Evolutionary conservation across 768 basidiomycete genomes (phyloP).

Genomic region (Rhodotorula sphaerocarpa): DNA sequence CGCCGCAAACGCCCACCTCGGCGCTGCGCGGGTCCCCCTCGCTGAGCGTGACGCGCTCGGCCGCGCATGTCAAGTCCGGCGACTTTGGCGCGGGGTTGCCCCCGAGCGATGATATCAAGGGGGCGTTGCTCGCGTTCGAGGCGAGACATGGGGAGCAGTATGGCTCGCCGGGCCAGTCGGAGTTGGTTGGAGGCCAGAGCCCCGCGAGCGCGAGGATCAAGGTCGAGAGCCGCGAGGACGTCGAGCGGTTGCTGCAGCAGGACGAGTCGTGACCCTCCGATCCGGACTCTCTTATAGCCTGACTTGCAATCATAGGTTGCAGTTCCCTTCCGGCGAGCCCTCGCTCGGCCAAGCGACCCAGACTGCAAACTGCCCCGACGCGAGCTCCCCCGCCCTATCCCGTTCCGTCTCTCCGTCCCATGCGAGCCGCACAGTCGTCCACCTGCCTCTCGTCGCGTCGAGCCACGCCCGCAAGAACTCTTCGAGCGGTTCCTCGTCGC

Average conservation of each 20-base stretch:
- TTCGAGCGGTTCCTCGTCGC: constrained; percentile 1
- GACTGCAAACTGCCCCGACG: neutral
- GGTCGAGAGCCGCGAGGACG: constrained; percentile 16
- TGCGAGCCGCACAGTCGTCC: neutral
- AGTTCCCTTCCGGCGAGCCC: too few relatives aligned
- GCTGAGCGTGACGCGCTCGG: constrained; percentile 3
- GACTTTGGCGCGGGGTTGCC: too few relatives aligned
- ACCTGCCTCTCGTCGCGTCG: neutral
- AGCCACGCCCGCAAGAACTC: constrained; percentile 7
- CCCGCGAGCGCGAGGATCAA: constrained; percentile 1
- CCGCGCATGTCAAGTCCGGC: too few relatives aligned
- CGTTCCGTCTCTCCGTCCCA: constrained; percentile 3
- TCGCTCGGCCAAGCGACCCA: neutral
- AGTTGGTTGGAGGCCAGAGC: neutral
- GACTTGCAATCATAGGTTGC: too few relatives aligned
- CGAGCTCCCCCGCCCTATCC: neutral
- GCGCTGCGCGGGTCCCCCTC: constrained; percentile 2
- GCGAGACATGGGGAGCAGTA: constrained; percentile 16
- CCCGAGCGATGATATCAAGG: constrained; percentile 2
- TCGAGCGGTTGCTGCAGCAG: constrained; percentile 1
- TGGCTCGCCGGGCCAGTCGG: neutral
- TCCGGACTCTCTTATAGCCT: neutral
- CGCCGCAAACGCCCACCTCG: constrained; percentile 21
- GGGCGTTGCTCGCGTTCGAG: constrained; percentile 16
- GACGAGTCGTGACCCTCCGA: neutral